Conservation (phyloP, 768 basidiomycete species). For the Hygrophorus russula region DNA sequence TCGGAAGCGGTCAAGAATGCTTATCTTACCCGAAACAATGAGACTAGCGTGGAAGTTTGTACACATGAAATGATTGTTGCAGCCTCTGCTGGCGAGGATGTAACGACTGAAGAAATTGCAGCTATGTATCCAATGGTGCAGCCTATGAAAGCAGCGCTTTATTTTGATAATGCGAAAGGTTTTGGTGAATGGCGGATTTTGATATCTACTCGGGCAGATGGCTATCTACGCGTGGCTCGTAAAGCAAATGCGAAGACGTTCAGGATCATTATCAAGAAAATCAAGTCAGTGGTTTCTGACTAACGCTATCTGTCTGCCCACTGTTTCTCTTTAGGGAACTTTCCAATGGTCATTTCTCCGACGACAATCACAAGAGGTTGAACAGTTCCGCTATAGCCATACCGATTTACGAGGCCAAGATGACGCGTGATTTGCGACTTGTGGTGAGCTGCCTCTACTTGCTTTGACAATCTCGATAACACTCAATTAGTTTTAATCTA, state of each 20-base stretch:
- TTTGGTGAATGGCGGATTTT: slow-evolving; percentile 59
- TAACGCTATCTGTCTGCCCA: neutral
- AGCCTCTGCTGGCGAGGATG: neutral
- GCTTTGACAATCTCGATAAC: neutral
- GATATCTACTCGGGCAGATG: slow-evolving; percentile 38
- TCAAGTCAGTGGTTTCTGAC: slow-evolving; percentile 32
- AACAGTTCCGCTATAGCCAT: slow-evolving; percentile 31
- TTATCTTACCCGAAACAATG: neutral
- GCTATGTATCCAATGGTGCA: slow-evolving; percentile 35
- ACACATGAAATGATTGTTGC: neutral
- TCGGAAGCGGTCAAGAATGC: neutral
- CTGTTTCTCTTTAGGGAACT: slow-evolving; percentile 40
- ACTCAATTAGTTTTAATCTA: slow-evolving; percentile 10
- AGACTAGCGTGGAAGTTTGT: neutral
- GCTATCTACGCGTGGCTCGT: slow-evolving; percentile 35
- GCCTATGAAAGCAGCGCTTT: slow-evolving; percentile 47
- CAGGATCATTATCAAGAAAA: slow-evolving; percentile 52
- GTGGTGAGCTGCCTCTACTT: slow-evolving; percentile 25
- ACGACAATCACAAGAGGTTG: slow-evolving; percentile 54
- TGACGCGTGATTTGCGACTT: slow-evolving; percentile 40
- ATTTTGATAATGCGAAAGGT: slow-evolving; percentile 46
- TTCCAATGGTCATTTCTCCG: slow-evolving; percentile 58
- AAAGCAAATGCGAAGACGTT: slow-evolving; percentile 36
- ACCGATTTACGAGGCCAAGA: slow-evolving; percentile 61
- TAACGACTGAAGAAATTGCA: slow-evolving; percentile 5